A percentile compares a stretch with the other conserved stretches of the same genome.
Conservation (phyloP, 306 rosid genomes). For the Biancaea sappan region DNA sequence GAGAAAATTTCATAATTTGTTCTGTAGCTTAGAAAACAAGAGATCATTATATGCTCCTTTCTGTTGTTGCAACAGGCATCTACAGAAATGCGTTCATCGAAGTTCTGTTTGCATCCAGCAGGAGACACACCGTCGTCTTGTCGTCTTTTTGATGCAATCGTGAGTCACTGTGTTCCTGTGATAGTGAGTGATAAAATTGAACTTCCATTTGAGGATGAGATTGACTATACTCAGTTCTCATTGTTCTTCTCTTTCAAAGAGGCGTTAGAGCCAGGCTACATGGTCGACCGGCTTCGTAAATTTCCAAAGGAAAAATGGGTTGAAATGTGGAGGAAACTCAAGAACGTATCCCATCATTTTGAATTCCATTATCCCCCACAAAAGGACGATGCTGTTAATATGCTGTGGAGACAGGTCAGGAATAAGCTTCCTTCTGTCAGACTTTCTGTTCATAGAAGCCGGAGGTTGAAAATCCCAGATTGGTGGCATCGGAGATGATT, state of each 20-base stretch:
- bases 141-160: constrained; percentile 76
- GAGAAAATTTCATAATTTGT: not conserved
- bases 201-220: constrained; percentile 74
- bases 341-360: constrained; percentile 52
- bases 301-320: constrained; percentile 65
- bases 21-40: no score
- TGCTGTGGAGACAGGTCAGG: constrained; percentile 78
- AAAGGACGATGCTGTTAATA: constrained; percentile 65
- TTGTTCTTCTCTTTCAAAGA: constrained; percentile 71
- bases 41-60: not conserved
- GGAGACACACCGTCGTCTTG: constrained; percentile 87
- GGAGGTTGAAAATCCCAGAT: constrained; percentile 63
- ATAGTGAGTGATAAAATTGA: constrained; percentile 75
- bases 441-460: constrained; percentile 56
- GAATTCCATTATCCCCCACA: constrained; percentile 70
- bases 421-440: constrained; percentile 60
- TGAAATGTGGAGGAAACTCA: constrained; percentile 65
- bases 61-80: constrained; percentile 48
- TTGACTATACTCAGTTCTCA: constrained; percentile 65
- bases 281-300: constrained; percentile 55
- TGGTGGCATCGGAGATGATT: constrained; percentile 66
- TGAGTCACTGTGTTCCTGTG: constrained; percentile 77
- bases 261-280: constrained; percentile 64
- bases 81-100: constrained; percentile 59
- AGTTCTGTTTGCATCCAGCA: constrained; percentile 75